Percentiles rank a stretch among this genome's conserved stretches.
Evolutionary conservation across 1,139 yeast species (phyloP).

Genomic region (Petasospora fabianii): DNA sequence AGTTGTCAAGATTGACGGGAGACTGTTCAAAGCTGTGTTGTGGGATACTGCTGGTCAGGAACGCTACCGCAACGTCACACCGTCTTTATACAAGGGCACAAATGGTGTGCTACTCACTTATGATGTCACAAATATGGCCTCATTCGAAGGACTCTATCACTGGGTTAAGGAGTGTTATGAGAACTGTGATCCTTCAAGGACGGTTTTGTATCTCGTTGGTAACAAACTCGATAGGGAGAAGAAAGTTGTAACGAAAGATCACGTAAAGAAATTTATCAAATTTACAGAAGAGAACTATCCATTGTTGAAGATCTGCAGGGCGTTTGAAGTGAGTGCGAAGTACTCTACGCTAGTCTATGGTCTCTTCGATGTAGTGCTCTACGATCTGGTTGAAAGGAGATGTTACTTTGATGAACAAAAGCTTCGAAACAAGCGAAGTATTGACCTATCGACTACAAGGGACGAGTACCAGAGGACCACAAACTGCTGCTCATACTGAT

Average conservation of each 20-base stretch:
- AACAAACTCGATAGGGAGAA: slow-evolving; percentile 57
- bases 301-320: slow-evolving; percentile 28
- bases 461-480: slow-evolving; percentile 18
- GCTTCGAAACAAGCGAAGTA: slow-evolving; percentile 25
- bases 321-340: slow-evolving; percentile 33
- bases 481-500: slow-evolving; percentile 26
- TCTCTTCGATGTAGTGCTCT: slow-evolving; percentile 24
- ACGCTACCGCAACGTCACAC: slow-evolving; percentile 82
- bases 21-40: slow-evolving; percentile 59
- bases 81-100: slow-evolving; percentile 88
- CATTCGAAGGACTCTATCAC: slow-evolving; percentile 47
- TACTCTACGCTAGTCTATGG: slow-evolving; percentile 26
- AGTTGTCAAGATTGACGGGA: slow-evolving; percentile 39
- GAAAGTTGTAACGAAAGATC: slow-evolving; percentile 27
- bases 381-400: slow-evolving; percentile 27
- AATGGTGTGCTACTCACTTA: slow-evolving; percentile 78
- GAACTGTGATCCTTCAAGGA: slow-evolving; percentile 50
- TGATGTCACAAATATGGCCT: slow-evolving; percentile 36
- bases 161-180: slow-evolving; percentile 64
- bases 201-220: slow-evolving; percentile 55
- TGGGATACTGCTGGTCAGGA: slow-evolving; percentile 98
- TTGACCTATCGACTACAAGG: slow-evolving; percentile 26
- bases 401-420: slow-evolving; percentile 26
- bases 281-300: slow-evolving; percentile 21
- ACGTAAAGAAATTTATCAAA: slow-evolving; percentile 24